Evolutionary conservation across 169 alveolate species (phyloP), one percentile per base, ranked within the genome.

Genomic region (Toxoplasma gondii): DNA sequence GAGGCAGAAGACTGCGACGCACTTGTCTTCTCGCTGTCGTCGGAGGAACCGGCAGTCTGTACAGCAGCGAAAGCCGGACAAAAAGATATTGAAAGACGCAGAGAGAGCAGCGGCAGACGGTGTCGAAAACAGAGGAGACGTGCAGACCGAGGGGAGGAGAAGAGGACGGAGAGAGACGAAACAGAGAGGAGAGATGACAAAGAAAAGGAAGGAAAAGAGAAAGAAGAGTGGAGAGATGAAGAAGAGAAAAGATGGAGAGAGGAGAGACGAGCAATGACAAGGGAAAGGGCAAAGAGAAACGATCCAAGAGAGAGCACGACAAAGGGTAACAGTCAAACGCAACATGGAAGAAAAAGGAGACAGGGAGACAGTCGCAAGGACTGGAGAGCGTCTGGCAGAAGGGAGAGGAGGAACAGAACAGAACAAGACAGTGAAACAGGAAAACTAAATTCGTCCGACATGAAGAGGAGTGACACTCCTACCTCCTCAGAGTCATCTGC

Each of bases 81-180:
- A n/a, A n/a, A n/a, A n/a, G n/a, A n/a, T n/a, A n/a, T n/a, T n/a
- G n/a, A n/a, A n/a, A n/a, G n/a, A n/a, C n/a, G n/a, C n/a, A n/a
- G n/a, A n/a, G n/a, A n/a, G 19, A 53, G 67, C 67, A 53, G 67
- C 67, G 67, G 67, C 67, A 19, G 19, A 19, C 9, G 67, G 67
- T 19, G 67, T 19, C 9, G 67, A 53, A 53, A 53, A 53, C 19
- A 19, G 27, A 53, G 67, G 67, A 53, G 67, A 53, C 67, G 27
- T 19, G 19, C 9, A 53, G 67, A 19, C 67, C 67, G 29, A 70
- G 27, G 27, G 29, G 27, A 34, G 27, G 83, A 9, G 83, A 70
- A 70, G 83, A 70, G 27, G 83, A 12, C 34, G 83, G 39, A 70
- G 83, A 70, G 86, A n/a, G 86, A 78, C 44, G 86, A 78, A 27